Percentiles rank a stretch among this genome's conserved stretches.
These are phyloP conservation scores for Phytophthora brassicae DNA, from an alignment of 352 stramenopile species.

Conservation along the genomic window DNA sequence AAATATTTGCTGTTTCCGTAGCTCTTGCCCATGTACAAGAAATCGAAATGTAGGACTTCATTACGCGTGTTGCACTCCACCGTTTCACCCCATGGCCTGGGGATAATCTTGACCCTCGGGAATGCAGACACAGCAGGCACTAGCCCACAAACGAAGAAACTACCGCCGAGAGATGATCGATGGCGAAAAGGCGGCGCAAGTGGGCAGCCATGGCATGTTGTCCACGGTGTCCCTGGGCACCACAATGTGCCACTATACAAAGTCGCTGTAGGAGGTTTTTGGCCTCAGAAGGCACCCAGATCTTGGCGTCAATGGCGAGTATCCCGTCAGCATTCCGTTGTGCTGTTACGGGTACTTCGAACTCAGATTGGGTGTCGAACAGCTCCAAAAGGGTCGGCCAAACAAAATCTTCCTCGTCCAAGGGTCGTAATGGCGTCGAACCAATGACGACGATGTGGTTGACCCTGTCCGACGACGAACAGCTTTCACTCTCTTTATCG, in stretches of 20 bases:
- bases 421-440: background rate
- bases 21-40: background rate
- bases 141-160: background rate
- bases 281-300: constrained; percentile 4
- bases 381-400: background rate
- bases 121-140: constrained; percentile 5
- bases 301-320: no score
- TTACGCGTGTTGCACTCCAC: background rate
- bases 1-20: constrained; percentile 6
- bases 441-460: background rate
- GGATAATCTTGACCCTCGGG: background rate
- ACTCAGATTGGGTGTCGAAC: background rate
- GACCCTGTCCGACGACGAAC: background rate
- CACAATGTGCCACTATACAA: constrained; percentile 25
- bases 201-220: background rate
- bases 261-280: constrained; percentile 27
- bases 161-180: background rate
- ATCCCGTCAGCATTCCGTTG: background rate
- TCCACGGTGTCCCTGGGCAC: constrained; percentile 22
- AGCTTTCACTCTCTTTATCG: constrained; percentile 1
- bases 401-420: constrained; percentile 1
- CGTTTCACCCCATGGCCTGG: constrained; percentile 2
- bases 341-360: background rate
- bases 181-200: background rate
- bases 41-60: background rate